Evolutionary conservation across 176 grass and related monocot species (phyloP).

Genomic region (Secale cereale): DNA sequence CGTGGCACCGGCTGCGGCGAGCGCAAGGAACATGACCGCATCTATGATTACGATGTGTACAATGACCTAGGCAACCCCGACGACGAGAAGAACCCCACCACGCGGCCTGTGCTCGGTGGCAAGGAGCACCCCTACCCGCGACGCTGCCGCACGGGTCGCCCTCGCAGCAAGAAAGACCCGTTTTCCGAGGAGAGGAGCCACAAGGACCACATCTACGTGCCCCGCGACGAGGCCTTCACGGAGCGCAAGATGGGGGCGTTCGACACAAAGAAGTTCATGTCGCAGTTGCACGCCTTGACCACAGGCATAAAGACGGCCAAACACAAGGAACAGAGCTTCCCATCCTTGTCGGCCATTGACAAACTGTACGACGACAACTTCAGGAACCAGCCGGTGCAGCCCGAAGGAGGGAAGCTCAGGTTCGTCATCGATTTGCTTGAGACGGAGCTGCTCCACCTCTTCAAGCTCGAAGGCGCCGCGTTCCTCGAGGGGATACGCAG

Average conservation of each 20-base stretch:
- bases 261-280: neutral
- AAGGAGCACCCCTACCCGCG: slow-evolving; percentile 53
- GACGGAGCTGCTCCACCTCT: neutral
- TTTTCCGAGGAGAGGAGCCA: neutral
- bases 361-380: slow-evolving; percentile 37
- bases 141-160: slow-evolving; percentile 68
- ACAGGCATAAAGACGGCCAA: neutral
- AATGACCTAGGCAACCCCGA: slow-evolving; percentile 69
- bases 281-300: neutral
- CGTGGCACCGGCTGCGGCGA: slow-evolving; percentile 30
- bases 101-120: slow-evolving; percentile 54
- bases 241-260: slow-evolving; percentile 21
- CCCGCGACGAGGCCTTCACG: slow-evolving; percentile 63
- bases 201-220: slow-evolving; percentile 33
- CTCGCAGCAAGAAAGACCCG: slow-evolving; percentile 9
- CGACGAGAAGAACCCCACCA: neutral
- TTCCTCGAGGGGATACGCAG: neutral
- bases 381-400: neutral
- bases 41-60: slow-evolving; percentile 70
- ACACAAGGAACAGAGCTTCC: slow-evolving; percentile 13
- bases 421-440: neutral
- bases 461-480: neutral
- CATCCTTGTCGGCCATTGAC: slow-evolving; percentile 47
- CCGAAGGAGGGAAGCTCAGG: neutral
- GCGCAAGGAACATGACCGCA: slow-evolving; percentile 21